These are phyloP conservation scores for Isabelozyma pseudorhagii DNA, from an alignment of 805 yeast genomes.

Conservation along the genomic window DNA sequence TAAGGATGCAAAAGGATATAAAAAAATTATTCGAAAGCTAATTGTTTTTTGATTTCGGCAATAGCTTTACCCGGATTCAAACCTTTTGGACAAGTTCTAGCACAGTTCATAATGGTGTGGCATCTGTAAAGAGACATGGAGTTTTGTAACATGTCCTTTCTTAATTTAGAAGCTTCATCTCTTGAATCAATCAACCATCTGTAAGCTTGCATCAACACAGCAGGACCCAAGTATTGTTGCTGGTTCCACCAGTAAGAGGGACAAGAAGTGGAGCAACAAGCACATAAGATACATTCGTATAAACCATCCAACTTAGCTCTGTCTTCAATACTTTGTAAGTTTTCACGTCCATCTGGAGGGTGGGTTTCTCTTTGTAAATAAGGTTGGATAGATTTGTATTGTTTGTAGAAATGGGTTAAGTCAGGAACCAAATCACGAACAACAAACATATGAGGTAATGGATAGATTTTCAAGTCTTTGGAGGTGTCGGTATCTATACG, in stretches of 20 bases:
- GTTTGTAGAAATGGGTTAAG: constrained; percentile 95
- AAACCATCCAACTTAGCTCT: constrained; percentile 95
- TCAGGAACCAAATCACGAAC: constrained; percentile 98
- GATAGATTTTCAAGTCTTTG: constrained; percentile 84
- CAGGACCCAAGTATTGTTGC: constrained; percentile 97
- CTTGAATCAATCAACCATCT: constrained; percentile 98
- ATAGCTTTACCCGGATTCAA: constrained; percentile 97
- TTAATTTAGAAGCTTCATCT: constrained; percentile 79
- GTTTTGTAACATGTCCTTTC: constrained; percentile 91
- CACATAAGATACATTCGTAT: constrained; percentile 96
- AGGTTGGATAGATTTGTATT: constrained; percentile 97
- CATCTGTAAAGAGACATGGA: constrained; percentile 98
- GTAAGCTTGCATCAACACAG: constrained; percentile 98
- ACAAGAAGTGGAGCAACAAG: constrained; percentile 98
- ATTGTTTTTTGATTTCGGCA: constrained; percentile 92
- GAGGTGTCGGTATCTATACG: constrained; percentile 78
- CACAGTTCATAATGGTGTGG: constrained; percentile 98
- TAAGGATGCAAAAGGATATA: background rate
- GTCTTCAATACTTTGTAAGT: constrained; percentile 85
- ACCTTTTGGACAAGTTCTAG: constrained; percentile 97
- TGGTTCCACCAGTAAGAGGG: constrained; percentile 99
- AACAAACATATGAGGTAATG: constrained; percentile 96
- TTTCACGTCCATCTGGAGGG: constrained; percentile 91
- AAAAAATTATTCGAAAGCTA: constrained; percentile 62
- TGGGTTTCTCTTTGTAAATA: constrained; percentile 77